phyloP scores from a whole-genome alignment of 2,329 filamentous ascomycete species.

The Paracamarosporium sp. region DNA sequence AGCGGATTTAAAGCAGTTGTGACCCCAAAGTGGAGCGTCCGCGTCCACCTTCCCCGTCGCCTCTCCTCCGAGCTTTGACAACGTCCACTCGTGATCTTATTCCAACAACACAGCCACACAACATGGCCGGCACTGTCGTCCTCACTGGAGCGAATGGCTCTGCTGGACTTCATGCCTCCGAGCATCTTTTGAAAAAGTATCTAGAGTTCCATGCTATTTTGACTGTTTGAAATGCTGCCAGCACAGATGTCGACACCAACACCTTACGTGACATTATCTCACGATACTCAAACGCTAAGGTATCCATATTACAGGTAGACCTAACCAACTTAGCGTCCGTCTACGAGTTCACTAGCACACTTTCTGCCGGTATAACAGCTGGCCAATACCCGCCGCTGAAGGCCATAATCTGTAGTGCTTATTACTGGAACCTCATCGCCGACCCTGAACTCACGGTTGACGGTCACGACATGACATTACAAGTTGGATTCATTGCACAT shows the following conservation, averaged over 20 bases:
- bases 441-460: constrained; percentile 5
- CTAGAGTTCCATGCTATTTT: constrained; percentile 3
- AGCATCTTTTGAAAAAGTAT: constrained; percentile 1
- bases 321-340: constrained; percentile 8
- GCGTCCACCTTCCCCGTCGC: too few species aligned
- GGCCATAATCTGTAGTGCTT: constrained; percentile 17
- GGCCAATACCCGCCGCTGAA: constrained; percentile 3
- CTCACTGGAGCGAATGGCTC: constrained; percentile 17
- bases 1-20: too few species aligned
- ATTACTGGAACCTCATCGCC: constrained; percentile 11
- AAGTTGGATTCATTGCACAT: constrained; percentile 12
- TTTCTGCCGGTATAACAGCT: neutral
- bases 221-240: constrained; percentile 6
- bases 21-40: too few species aligned
- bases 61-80: too few species aligned
- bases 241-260: constrained; percentile 7
- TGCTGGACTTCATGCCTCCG: constrained; percentile 4
- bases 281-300: constrained; percentile 1
- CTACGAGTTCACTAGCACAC: neutral
- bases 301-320: constrained; percentile 8
- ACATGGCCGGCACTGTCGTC: constrained; percentile 12
- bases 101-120: too few species aligned
- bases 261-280: constrained; percentile 1
- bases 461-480: constrained; percentile 15
- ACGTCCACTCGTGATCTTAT: too few species aligned